Evolutionary conservation across 805 yeast genomes (phyloP).

Genomic region (Komagataella populi): DNA sequence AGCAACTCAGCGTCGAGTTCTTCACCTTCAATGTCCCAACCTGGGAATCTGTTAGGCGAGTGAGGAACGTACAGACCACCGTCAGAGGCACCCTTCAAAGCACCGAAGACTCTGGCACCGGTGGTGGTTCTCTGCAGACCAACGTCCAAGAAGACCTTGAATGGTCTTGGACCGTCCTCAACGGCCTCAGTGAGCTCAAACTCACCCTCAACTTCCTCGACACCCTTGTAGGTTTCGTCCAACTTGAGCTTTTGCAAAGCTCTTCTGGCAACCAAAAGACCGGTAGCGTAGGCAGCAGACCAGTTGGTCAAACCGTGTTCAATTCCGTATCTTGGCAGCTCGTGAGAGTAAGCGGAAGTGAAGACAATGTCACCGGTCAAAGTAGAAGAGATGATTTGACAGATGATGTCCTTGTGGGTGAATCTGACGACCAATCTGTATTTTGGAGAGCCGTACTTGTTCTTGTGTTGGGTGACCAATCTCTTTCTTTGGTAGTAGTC

Average conservation of each 20-base stretch:
- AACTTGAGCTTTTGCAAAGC: constrained; percentile 94
- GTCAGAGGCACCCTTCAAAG: constrained; percentile 99
- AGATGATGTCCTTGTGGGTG: constrained; percentile 99
- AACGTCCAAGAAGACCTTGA: constrained; percentile 98
- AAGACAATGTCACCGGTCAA: constrained; percentile 94
- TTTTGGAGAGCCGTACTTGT: constrained; percentile 98
- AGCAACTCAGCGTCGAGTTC: constrained; percentile 95
- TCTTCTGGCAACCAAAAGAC: constrained; percentile 98
- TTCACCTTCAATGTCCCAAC: constrained; percentile 98
- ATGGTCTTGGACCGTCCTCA: constrained; percentile 99
- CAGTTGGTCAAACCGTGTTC: constrained; percentile 99
- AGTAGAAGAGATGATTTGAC: constrained; percentile 94
- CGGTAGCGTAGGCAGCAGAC: constrained; percentile 99
- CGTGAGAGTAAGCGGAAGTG: constrained; percentile 98
- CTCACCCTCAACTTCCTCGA: constrained; percentile 99
- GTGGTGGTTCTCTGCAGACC: constrained; percentile 99
- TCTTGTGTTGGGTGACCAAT: constrained; percentile 98
- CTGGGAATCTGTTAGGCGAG: constrained; percentile 99
- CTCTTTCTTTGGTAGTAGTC: constrained; percentile 99
- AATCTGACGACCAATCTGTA: constrained; percentile 99
- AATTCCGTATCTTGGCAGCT: constrained; percentile 96
- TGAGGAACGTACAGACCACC: constrained; percentile 99
- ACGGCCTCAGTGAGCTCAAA: constrained; percentile 97
- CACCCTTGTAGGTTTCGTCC: constrained; percentile 97
- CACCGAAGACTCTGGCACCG: constrained; percentile 99